Conservation (phyloP, 73 alveolate genomes). For the Stentor coeruleus region DNA sequence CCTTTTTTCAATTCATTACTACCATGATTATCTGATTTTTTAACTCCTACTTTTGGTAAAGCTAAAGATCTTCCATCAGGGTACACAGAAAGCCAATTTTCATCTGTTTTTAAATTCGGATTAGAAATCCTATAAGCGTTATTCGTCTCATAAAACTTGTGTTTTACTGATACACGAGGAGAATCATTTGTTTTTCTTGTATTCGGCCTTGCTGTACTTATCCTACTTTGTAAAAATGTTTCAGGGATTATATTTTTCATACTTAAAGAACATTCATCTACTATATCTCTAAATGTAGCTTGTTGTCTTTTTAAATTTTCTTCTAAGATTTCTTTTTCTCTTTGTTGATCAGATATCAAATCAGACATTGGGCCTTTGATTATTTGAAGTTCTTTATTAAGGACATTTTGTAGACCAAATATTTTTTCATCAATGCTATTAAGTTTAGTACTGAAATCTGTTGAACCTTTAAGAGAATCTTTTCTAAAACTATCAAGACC, state of each 20-base stretch:
- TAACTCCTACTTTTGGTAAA: neutral
- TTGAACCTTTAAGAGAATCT: neutral
- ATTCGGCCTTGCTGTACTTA: neutral
- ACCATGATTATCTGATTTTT: too few relatives aligned
- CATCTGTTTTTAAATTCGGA: neutral
- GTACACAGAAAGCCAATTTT: neutral
- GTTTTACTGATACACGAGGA: constrained; percentile 16
- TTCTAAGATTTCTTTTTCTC: neutral
- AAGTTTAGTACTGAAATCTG: neutral
- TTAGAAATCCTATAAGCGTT: neutral
- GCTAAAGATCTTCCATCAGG: neutral
- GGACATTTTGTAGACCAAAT: too few relatives aligned
- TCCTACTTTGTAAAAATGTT: neutral
- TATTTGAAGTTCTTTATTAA: neutral
- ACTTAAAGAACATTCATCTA: neutral
- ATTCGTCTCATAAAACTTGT: neutral
- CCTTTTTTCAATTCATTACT: too few relatives aligned
- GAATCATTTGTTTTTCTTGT: neutral
- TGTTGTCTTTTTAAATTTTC: neutral
- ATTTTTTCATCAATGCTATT: neutral
- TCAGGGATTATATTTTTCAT: neutral
- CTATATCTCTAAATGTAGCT: neutral
- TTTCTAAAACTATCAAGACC: neutral
- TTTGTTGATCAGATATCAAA: constrained; percentile 21
- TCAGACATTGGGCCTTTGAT: constrained; percentile 20